Conservation (phyloP, 306 rosid species). For the Lotus japonicus region DNA sequence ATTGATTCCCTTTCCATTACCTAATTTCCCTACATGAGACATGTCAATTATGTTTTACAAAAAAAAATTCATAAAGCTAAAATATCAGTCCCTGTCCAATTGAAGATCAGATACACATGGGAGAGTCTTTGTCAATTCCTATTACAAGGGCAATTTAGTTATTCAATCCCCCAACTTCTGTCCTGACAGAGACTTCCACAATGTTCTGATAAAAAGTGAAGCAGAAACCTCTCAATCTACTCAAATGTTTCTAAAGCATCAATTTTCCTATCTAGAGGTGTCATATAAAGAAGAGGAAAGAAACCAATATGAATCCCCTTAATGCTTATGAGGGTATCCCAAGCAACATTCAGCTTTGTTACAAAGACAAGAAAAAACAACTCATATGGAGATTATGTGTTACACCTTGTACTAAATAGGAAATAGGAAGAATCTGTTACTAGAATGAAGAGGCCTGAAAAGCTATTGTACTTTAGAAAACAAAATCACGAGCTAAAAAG, state of each 20-base stretch:
- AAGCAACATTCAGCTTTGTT: conserved; percentile 79
- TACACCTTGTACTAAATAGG: conserved; percentile 32
- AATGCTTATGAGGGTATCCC: conserved; percentile 52
- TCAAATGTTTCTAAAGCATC: conserved; percentile 50
- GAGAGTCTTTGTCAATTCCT: conserved; percentile 34
- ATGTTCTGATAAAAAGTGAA: conserved; percentile 29
- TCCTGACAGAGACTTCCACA: conserved; percentile 30
- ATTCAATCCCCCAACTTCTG: conserved; percentile 7
- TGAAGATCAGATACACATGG: conserved; percentile 22
- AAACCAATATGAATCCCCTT: conserved; percentile 1
- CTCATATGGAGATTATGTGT: conserved; percentile 31
- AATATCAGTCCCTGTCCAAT: conserved; percentile 35
- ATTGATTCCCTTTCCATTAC: conserved; percentile 44
- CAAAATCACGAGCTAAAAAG: conserved; percentile 31
- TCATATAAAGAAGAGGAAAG: conserved; percentile 7
- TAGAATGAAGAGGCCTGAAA: conserved; percentile 2
- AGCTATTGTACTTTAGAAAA: conserved; percentile 16
- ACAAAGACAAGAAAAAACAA: conserved; percentile 84
- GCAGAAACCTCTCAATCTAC: conserved; percentile 67
- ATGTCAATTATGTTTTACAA: conserved; percentile 15
- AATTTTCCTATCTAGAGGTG: conserved; percentile 36
- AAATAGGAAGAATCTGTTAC: conserved; percentile 13
- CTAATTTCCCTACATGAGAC: conserved; percentile 38
- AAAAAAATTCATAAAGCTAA: conserved; percentile 8
- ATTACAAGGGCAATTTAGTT: conserved; percentile 31